Evolutionary conservation across 331 rosid species (phyloP), one percentile per base, ranked within the genome.

Genomic region (Rhamnella rubrinervis): DNA sequence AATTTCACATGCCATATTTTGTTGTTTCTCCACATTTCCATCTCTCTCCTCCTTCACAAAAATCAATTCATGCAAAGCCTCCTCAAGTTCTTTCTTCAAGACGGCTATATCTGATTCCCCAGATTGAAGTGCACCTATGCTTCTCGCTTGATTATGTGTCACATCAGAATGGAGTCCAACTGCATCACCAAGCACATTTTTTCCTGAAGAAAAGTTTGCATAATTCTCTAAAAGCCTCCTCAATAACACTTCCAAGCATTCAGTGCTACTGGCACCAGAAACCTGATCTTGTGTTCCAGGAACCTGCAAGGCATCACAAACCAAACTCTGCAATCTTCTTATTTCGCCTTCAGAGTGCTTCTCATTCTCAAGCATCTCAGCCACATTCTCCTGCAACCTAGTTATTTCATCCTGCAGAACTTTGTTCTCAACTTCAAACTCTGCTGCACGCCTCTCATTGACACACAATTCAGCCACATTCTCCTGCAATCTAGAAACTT

Each of bases 11-110:
- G 77, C 77, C 76, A 91, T 75, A 74, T 85, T 83, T 64, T 75
- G 74, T 63, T 89, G 89, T 77, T 77, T 85, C 81, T 75, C 92
- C 72, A 71, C 60, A 82, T 81, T 78, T 73, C 63, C 79, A 71
- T 89, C 89, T 71, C 89, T 83, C 81, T 87, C 96, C 79, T 83
- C 87, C 80, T 80, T 87, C 80, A 83, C 84, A 62, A 14, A 69
- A 74, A 72, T 78, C 76, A 86, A 74, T 76, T 91, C 96, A 56
- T 50, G 68, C 75, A 86, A 70, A 68, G 91, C 87, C 69, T 81
- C 92, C 78, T 87, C 96, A 66, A 91, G 86, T 69, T 95, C 92
- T 83, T 72, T 78, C 80, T 81, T 89, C 82, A 78, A 78, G 77
- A 53, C 72, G 78, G 77, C 85, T 50, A 73, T 57, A 83, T 78